Conservation (phyloP, 2,329 filamentous ascomycete genomes). For the Pseudocercospora vitis region DNA sequence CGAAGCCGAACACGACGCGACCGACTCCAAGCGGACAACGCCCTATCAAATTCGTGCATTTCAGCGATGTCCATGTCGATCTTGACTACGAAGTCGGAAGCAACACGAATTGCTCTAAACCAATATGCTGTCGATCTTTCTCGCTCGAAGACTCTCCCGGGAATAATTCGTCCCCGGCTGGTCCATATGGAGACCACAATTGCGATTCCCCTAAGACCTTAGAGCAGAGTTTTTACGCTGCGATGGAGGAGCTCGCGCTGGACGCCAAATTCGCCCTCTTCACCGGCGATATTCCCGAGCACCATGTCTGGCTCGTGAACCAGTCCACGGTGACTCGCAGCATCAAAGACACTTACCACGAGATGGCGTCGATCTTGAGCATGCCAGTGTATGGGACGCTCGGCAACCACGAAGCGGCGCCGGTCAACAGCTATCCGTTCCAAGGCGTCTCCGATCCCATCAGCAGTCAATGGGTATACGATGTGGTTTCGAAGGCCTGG, state of each 20-base stretch:
- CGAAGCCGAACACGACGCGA: conserved; percentile 40
- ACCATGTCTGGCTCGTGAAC: conserved; percentile 45
- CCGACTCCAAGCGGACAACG: conserved; percentile 49
- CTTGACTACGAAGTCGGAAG: conserved; percentile 55
- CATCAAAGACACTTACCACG: conserved; percentile 49
- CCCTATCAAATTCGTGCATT: conserved; percentile 58
- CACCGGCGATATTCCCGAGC: conserved; percentile 60
- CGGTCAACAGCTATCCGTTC: conserved; percentile 29
- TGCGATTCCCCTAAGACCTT: conserved; percentile 55
- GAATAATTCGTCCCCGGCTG: conserved; percentile 52
- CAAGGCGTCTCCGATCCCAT: conserved; percentile 10
- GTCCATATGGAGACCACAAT: conserved; percentile 54
- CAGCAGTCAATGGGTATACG: conserved; percentile 55
- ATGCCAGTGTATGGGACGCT: conserved; percentile 53
- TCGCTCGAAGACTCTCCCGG: conserved; percentile 51
- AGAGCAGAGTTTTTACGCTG: conserved; percentile 54
- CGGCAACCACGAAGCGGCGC: conserved; percentile 57
- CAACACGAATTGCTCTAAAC: conserved; percentile 58
- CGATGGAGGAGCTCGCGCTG: conserved; percentile 41
- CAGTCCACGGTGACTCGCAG: conserved; percentile 38
- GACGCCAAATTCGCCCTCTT: conserved; percentile 58
- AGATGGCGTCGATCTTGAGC: conserved; percentile 46
- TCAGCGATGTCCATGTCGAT: conserved; percentile 62
- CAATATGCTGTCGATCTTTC: conserved; percentile 60
- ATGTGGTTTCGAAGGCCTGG: conserved; percentile 51